Evolutionary conservation across 805 yeast genomes (phyloP).

Genomic region (Yamadazyma phyllophila): DNA sequence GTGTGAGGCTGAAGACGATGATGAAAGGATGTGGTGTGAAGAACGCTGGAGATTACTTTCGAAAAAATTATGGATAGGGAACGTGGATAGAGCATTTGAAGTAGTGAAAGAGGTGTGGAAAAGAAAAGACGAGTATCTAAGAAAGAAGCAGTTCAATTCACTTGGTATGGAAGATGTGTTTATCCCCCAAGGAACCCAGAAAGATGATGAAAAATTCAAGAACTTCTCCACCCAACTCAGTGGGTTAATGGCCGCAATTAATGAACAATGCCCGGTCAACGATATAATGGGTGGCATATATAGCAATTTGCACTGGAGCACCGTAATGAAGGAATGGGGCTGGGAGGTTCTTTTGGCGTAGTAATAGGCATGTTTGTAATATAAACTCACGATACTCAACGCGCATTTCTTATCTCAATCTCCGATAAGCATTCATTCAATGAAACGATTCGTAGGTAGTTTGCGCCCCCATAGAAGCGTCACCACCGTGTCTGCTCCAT

Average conservation of each 20-base stretch:
- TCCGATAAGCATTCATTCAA: no score
- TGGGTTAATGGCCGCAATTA: constrained; percentile 41
- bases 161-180: constrained; percentile 14
- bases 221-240: constrained; percentile 32
- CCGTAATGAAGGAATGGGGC: constrained; percentile 72
- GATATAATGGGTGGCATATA: constrained; percentile 40
- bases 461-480: no score
- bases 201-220: constrained; percentile 19
- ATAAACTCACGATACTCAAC: no score
- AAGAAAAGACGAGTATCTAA: constrained; percentile 47
- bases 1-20: constrained; percentile 59
- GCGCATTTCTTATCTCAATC: no score
- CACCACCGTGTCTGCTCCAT: background rate
- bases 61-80: constrained; percentile 61
- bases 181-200: constrained; percentile 16
- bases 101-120: constrained; percentile 73
- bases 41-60: constrained; percentile 55
- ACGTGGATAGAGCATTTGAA: constrained; percentile 62
- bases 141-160: constrained; percentile 20
- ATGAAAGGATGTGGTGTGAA: constrained; percentile 61
- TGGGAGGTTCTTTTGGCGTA: constrained; percentile 68
- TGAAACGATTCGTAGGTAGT: no score
- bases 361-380: background rate
- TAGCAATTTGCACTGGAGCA: constrained; percentile 62
- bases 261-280: constrained; percentile 29